These are phyloP conservation scores for Calendula officinalis DNA, from an alignment of 129 eudicot species.

Conservation along the genomic window DNA sequence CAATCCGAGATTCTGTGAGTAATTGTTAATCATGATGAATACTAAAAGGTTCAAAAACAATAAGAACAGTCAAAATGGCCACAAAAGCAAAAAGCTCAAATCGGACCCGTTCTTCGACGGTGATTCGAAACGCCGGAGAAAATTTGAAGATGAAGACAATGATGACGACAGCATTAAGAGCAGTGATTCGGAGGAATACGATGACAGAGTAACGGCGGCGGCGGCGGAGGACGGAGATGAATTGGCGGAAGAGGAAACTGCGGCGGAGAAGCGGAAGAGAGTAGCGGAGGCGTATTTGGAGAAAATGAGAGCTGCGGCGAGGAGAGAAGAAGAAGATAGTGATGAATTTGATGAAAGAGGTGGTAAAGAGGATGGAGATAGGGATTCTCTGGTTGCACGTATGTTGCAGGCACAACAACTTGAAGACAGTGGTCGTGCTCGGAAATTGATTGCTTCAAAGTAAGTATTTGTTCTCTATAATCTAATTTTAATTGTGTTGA, in stretches of 20 bases:
- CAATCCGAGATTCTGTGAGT: conserved; percentile 6
- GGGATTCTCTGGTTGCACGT: conserved; percentile 58
- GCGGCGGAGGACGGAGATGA: conserved; percentile 41
- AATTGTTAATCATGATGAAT: conserved; percentile 21
- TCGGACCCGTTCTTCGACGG: conserved; percentile 48
- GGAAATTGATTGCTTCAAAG: conserved; percentile 75
- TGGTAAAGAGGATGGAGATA: conserved; percentile 38
- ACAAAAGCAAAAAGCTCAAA: conserved; percentile 29
- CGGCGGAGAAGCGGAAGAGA: conserved; percentile 66
- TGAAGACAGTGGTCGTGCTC: conserved; percentile 82
- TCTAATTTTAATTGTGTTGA: neutral
- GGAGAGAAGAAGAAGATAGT: conserved; percentile 35
- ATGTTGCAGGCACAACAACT: conserved; percentile 72
- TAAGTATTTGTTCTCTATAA: conserved; percentile 11
- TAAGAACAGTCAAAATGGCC: conserved; percentile 16
- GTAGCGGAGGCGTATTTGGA: conserved; percentile 49
- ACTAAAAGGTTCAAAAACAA: conserved; percentile 15
- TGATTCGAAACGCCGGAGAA: conserved; percentile 34
- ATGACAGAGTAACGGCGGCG: conserved; percentile 20
- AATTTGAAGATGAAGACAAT: conserved; percentile 26
- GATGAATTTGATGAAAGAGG: conserved; percentile 46
- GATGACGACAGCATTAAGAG: conserved; percentile 37
- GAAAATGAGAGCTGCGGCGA: conserved; percentile 36
- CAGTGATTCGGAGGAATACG: conserved; percentile 34
- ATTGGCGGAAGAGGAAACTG: conserved; percentile 54